phyloP scores from a whole-genome alignment of 768 basidiomycete species.

The Pisolithus microcarpus region DNA sequence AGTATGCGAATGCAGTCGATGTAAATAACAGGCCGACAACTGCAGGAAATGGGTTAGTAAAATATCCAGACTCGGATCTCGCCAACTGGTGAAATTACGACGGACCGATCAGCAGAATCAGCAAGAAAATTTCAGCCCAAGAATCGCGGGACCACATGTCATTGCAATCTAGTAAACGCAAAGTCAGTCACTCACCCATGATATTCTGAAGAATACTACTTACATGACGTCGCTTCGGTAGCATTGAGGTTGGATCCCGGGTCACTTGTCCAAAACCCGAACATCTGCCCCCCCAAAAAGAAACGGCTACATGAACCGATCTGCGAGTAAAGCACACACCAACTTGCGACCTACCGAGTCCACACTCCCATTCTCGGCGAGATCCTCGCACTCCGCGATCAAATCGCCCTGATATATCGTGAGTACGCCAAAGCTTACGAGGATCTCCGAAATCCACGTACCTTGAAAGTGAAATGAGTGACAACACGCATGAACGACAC shows the following conservation, averaged over 20 bases:
- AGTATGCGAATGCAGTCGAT: constrained; percentile 60
- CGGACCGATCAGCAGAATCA: constrained; percentile 56
- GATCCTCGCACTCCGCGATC: constrained; percentile 44
- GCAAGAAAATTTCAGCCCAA: constrained; percentile 58
- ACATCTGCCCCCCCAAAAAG: constrained; percentile 26
- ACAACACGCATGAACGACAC: constrained; percentile 50
- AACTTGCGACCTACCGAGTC: constrained; percentile 18
- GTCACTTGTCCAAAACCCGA: constrained; percentile 50
- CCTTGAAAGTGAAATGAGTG: constrained; percentile 66
- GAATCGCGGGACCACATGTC: constrained; percentile 55
- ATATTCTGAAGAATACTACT: constrained; percentile 21
- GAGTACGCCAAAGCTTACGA: background rate
- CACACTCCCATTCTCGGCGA: constrained; percentile 30
- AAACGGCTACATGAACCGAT: constrained; percentile 4
- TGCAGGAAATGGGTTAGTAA: constrained; percentile 17
- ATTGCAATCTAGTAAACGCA: constrained; percentile 48
- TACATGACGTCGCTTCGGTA: constrained; percentile 43
- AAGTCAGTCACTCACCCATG: background rate
- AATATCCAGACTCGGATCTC: background rate
- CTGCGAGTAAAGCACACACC: constrained; percentile 6
- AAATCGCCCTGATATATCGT: constrained; percentile 41
- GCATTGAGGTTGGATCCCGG: constrained; percentile 23
- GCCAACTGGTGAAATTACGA: background rate
- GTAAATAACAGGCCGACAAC: constrained; percentile 57
- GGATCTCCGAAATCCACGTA: constrained; percentile 13